Conservation (phyloP, 2,329 filamentous ascomycete species). For the Hypoxylon sp. region DNA sequence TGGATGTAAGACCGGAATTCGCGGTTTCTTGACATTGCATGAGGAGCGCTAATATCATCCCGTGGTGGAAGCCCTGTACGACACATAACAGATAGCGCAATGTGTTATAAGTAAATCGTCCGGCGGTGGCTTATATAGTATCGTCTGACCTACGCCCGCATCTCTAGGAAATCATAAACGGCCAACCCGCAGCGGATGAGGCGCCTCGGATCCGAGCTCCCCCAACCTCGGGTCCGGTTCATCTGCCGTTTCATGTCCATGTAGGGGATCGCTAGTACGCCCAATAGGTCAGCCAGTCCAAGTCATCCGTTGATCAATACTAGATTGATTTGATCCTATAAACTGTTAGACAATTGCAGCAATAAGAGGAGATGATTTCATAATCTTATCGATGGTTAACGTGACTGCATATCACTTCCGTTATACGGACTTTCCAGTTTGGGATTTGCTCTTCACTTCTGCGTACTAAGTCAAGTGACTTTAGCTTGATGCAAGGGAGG, state of each 20-base stretch:
- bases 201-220: conserved; percentile 1
- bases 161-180: background rate
- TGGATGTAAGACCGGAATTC: background rate
- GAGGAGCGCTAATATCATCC: background rate
- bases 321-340: background rate
- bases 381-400: background rate
- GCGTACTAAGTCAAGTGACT: conserved; percentile 14
- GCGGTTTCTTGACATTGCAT: background rate
- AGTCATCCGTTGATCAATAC: background rate
- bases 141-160: background rate
- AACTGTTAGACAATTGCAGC: background rate
- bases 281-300: background rate
- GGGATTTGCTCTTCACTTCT: conserved; percentile 13
- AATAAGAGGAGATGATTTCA: background rate
- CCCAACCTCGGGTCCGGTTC: background rate
- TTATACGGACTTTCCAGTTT: background rate
- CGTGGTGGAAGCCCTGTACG: background rate
- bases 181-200: background rate
- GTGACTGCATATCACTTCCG: conserved; percentile 2
- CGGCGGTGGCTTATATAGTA: conserved; percentile 3
- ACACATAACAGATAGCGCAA: background rate
- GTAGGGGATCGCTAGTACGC: conserved; percentile 1
- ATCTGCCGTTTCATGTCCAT: background rate
- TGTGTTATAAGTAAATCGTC: conserved; percentile 1
- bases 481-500: conserved; percentile 9